Percentiles rank a stretch among this genome's conserved stretches.
Evolutionary conservation across 192 early-diverging fungal genomes (phyloP).

Genomic region (Spizellomyces sp.): DNA sequence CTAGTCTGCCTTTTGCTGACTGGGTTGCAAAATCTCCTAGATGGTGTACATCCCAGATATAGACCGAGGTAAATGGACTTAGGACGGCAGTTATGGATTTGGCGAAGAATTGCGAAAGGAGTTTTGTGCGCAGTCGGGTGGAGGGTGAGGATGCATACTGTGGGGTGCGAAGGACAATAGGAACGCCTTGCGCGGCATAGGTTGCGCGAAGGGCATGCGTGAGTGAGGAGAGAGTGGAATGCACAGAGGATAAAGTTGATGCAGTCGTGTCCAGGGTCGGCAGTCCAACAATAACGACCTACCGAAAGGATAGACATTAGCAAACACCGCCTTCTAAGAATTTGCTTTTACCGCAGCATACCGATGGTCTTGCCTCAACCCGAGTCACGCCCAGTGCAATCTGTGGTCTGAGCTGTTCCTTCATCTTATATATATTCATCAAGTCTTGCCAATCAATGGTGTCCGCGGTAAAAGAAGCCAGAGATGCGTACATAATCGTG

Average conservation of each 20-base stretch:
- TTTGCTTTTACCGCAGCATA: not conserved
- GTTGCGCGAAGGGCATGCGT: not conserved
- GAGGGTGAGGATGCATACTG: not conserved
- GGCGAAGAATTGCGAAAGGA: slow-evolving; percentile 14
- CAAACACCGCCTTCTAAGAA: not conserved
- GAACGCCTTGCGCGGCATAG: slow-evolving; percentile 9
- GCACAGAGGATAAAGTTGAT: not conserved
- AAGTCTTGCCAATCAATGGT: not conserved
- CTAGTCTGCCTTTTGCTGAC: not conserved
- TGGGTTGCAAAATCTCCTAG: slow-evolving; percentile 6
- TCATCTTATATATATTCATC: not conserved
- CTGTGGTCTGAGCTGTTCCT: not conserved
- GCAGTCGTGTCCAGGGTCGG: not conserved
- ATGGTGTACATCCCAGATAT: slow-evolving; percentile 22
- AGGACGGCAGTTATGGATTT: not conserved
- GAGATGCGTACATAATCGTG: not conserved
- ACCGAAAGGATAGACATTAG: not conserved
- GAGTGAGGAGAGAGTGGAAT: not conserved
- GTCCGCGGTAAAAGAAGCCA: not conserved
- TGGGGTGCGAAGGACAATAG: slow-evolving; percentile 18
- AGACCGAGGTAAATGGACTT: not conserved
- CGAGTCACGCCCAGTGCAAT: not conserved
- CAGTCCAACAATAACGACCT: slow-evolving; percentile 11
- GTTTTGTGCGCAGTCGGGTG: not conserved
- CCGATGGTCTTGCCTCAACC: not conserved